Base-by-base conservation (phyloP, 1,139 yeast genomes). In the Kazachstania sp. region DNA sequence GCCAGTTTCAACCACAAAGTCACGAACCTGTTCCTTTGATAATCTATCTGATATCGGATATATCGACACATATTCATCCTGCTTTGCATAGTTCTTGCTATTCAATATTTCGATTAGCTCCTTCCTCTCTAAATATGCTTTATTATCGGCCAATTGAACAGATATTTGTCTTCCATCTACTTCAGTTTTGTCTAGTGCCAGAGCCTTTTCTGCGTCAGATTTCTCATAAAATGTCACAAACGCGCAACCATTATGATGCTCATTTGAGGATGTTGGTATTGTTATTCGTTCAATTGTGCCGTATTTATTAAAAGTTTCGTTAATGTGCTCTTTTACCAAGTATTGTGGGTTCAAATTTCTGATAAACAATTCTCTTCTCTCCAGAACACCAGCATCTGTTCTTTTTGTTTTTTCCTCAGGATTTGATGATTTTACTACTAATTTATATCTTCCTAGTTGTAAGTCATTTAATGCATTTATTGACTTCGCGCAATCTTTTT, bases 381-480 rank as follows among this genome's bases (percentile, higher is more conserved):
- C 78, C n/a, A 72, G 70, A 2, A 56, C 47, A 2, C 71, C 65
- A 0, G 76, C 71, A 20, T 75, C 77, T 0, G 70, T 56, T 42
- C 80, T 64, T 7, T 60, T 59, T 12, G 60, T 55, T 41, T 59
- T 68, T 3, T 68, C 60, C 18, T 63, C 56, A 0, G 88, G 86
- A 52, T 76, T 74, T 0, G 90, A 83, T 5, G 79, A 59, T 51
- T 77, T 77, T 0, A 79, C 88, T 0, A 75, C 71, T 37, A 84
- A 57, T n/a, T 62, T 59, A 49, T 55, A 61, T 3, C 58, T 63
- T 4, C 61, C 65, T 3, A 68, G 43, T 1, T 51, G 59, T 32
- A 60, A 65, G 0, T 73, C 77, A 55, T 83, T 62, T n/a, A 78
- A 66, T 1, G 52, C 48, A 0, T 54, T 50, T 1, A 77, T 70